A percentile compares a stretch with the other conserved stretches of the same genome.
Conservation (phyloP, 2,329 filamentous ascomycete genomes). For the Aspergillus calidoustus region DNA sequence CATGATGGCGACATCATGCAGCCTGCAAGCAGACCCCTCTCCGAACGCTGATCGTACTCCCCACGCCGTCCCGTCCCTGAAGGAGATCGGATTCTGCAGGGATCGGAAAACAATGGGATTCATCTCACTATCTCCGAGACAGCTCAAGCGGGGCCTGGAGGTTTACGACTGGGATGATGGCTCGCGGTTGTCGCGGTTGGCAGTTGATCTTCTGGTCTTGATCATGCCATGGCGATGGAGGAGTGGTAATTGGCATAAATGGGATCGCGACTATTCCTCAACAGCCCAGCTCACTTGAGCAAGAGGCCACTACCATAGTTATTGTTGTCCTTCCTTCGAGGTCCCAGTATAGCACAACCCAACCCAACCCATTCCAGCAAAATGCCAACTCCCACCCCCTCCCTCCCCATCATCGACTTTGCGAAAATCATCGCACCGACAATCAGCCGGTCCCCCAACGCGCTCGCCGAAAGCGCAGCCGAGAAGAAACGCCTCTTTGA, state of each 20-base stretch:
- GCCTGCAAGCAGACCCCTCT: background rate
- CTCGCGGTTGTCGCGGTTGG: background rate
- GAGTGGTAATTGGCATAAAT: background rate
- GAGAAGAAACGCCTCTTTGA: slow-evolving; percentile 12
- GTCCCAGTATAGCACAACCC: too few relatives aligned
- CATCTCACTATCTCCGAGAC: background rate
- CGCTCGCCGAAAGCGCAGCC: background rate
- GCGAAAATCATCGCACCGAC: slow-evolving; percentile 7
- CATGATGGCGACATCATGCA: background rate
- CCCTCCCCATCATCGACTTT: slow-evolving; percentile 8
- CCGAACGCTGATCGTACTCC: background rate
- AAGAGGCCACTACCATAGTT: too few relatives aligned
- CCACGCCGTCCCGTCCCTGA: background rate
- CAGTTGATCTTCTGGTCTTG: too few relatives aligned
- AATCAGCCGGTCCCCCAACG: background rate
- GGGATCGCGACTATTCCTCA: too few relatives aligned
- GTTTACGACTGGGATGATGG: background rate
- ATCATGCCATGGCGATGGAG: too few relatives aligned
- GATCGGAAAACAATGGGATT: background rate
- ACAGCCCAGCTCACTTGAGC: too few relatives aligned
- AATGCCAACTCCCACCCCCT: background rate
- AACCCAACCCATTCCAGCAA: background rate
- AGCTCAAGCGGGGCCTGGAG: background rate
- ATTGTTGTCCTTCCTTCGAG: too few relatives aligned
- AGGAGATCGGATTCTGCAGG: background rate